These are phyloP conservation scores for Usnea hakonensis DNA, from an alignment of 495 filamentous ascomycete species.

Conservation along the genomic window DNA sequence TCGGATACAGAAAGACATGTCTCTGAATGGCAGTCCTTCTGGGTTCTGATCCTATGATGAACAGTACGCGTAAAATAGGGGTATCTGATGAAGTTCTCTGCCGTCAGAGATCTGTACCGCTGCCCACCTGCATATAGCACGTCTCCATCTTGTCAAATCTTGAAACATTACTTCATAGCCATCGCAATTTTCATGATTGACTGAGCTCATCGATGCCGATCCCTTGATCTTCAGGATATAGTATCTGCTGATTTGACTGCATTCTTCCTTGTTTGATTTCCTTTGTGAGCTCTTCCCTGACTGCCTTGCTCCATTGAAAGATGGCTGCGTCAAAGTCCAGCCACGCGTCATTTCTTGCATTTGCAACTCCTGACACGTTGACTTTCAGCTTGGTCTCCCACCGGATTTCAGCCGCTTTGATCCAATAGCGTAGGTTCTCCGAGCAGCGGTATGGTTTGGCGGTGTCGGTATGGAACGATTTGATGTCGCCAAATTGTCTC, in stretches of 20 bases:
- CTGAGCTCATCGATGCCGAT: not conserved
- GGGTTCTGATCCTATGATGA: not conserved
- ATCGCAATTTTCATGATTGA: slow-evolving; percentile 10
- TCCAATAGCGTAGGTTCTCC: slow-evolving; percentile 91
- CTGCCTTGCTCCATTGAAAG: slow-evolving; percentile 66
- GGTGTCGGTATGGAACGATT: slow-evolving; percentile 76
- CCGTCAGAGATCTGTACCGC: not conserved
- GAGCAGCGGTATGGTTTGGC: slow-evolving; percentile 88
- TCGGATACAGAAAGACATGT: not conserved
- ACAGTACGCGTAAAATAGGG: not conserved
- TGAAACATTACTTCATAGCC: not conserved
- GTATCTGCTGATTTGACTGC: not conserved
- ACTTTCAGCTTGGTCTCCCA: slow-evolving; percentile 85
- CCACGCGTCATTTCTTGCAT: slow-evolving; percentile 62
- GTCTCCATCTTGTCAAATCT: not conserved
- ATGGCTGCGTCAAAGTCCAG: slow-evolving; percentile 71
- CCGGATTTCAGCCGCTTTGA: slow-evolving; percentile 88
- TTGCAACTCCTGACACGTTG: slow-evolving; percentile 79
- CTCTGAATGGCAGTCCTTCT: not conserved
- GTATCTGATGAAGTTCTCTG: slow-evolving; percentile 10
- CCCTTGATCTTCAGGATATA: slow-evolving; percentile 3
- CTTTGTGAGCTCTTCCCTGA: slow-evolving; percentile 65
- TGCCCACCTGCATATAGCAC: not conserved
- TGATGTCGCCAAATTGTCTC: slow-evolving; percentile 85
- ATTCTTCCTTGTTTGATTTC: slow-evolving; percentile 43